Percentiles rank a stretch among this genome's conserved stretches.
These are phyloP conservation scores for Epichloe typhina DNA, from an alignment of 2,329 filamentous ascomycete genomes.

Conservation along the genomic window DNA sequence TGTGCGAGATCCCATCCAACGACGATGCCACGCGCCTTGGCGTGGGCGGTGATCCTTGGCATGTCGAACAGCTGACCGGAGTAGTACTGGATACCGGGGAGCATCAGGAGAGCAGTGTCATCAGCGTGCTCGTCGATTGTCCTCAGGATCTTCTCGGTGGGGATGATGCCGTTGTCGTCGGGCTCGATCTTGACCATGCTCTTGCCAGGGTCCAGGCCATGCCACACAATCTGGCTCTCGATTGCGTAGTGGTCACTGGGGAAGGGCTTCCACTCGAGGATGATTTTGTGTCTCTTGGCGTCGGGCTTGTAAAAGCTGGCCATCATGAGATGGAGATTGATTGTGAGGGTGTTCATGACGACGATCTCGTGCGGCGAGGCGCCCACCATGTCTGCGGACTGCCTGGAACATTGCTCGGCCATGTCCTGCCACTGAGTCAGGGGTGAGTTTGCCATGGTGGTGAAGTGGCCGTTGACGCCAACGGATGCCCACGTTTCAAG, in stretches of 20 bases:
- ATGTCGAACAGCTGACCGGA: conserved; percentile 85
- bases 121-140: conserved; percentile 63
- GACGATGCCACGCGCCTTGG: conserved; percentile 54
- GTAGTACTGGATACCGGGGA: conserved; percentile 87
- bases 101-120: conserved; percentile 60
- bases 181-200: conserved; percentile 66
- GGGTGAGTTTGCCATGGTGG: conserved; percentile 50
- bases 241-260: conserved; percentile 80
- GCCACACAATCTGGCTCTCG: conserved; percentile 64
- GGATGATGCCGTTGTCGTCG: conserved; percentile 44
- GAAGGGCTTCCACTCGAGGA: conserved; percentile 83
- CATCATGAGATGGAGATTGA: conserved; percentile 71
- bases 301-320: conserved; percentile 71
- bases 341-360: conserved; percentile 77
- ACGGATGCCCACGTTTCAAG: conserved; percentile 75
- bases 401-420: conserved; percentile 57
- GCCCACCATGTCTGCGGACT: conserved; percentile 63
- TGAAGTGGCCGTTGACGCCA: conserved; percentile 76
- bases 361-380: conserved; percentile 62
- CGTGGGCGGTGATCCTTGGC: conserved; percentile 61
- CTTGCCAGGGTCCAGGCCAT: conserved; percentile 50
- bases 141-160: conserved; percentile 57
- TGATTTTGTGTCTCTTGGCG: conserved; percentile 55
- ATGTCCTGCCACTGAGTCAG: conserved; percentile 65
- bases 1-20: conserved; percentile 87